Evolutionary conservation across 2,329 filamentous ascomycete genomes (phyloP).

Genomic region (Monascus ruber): DNA sequence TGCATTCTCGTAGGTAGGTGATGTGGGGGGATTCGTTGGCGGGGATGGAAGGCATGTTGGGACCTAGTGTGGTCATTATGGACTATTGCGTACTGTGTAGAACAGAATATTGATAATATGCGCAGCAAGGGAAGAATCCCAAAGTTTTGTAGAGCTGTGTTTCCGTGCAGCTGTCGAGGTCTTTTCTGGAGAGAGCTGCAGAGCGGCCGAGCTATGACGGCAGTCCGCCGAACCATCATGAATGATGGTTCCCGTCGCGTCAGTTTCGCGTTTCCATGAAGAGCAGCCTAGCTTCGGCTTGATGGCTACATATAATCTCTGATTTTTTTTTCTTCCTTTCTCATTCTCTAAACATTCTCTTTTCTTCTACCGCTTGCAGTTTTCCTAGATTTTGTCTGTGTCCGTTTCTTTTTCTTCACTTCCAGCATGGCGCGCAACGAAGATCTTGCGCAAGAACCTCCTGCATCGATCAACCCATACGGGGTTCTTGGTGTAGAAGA

Average conservation of each 20-base stretch:
- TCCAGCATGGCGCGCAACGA: constrained; percentile 24
- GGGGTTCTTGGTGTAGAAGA: constrained; percentile 61
- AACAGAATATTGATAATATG: not conserved
- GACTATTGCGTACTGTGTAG: not conserved
- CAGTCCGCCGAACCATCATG: constrained; percentile 3
- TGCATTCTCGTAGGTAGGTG: constrained; percentile 56
- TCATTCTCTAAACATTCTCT: not conserved
- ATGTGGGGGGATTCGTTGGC: constrained; percentile 15
- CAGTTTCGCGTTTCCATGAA: constrained; percentile 9
- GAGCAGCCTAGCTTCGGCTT: too few species aligned
- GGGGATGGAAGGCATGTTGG: constrained; percentile 1
- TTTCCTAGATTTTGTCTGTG: not conserved
- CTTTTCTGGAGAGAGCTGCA: constrained; percentile 10
- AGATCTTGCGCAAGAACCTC: constrained; percentile 49
- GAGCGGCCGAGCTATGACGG: constrained; percentile 13
- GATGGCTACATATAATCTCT: too few species aligned
- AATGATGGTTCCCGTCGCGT: constrained; percentile 11
- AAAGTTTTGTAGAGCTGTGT: constrained; percentile 1
- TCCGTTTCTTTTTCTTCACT: not conserved
- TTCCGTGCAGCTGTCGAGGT: not conserved
- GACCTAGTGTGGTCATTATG: constrained; percentile 5
- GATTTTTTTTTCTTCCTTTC: not conserved
- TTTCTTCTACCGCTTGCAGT: not conserved
- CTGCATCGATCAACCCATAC: constrained; percentile 66
- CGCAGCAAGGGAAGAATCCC: not conserved